These are phyloP conservation scores for Lophium mytilinum DNA, from an alignment of 495 filamentous ascomycete species.

Conservation along the genomic window DNA sequence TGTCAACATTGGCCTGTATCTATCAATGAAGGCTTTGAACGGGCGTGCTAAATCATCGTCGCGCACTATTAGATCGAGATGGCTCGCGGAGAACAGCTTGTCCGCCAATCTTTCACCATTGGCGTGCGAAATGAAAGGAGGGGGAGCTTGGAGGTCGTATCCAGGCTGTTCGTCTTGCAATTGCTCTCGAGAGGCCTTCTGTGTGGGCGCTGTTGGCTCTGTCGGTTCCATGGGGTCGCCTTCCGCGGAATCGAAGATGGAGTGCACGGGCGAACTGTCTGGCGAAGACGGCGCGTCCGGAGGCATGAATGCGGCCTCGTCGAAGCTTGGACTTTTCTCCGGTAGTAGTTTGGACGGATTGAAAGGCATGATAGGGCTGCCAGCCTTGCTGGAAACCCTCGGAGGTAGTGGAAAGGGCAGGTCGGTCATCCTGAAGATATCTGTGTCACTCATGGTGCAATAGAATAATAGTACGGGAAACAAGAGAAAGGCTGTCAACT, in stretches of 20 bases:
- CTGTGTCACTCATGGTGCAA: background rate
- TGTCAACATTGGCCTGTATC: conserved; percentile 26
- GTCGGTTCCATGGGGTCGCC: background rate
- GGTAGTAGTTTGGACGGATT: background rate
- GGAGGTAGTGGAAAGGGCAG: background rate
- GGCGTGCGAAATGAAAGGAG: conserved; percentile 24
- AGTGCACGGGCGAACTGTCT: background rate
- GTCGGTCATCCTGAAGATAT: background rate
- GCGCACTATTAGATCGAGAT: conserved; percentile 31
- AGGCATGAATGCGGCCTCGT: background rate
- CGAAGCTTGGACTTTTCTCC: background rate
- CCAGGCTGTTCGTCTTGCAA: background rate
- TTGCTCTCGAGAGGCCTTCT: background rate
- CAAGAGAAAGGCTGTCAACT: background rate
- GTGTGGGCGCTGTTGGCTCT: background rate
- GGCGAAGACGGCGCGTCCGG: background rate
- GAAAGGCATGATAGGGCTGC: background rate
- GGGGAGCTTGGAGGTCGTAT: conserved; percentile 33
- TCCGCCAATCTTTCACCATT: conserved; percentile 30
- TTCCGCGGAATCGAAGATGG: background rate
- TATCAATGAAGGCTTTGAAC: conserved; percentile 28
- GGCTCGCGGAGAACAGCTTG: conserved; percentile 30
- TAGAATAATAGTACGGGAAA: background rate
- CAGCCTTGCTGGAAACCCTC: background rate
- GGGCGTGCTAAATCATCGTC: conserved; percentile 19